phyloP scores from a whole-genome alignment of 768 basidiomycete species.

The Suillus alpinus region DNA sequence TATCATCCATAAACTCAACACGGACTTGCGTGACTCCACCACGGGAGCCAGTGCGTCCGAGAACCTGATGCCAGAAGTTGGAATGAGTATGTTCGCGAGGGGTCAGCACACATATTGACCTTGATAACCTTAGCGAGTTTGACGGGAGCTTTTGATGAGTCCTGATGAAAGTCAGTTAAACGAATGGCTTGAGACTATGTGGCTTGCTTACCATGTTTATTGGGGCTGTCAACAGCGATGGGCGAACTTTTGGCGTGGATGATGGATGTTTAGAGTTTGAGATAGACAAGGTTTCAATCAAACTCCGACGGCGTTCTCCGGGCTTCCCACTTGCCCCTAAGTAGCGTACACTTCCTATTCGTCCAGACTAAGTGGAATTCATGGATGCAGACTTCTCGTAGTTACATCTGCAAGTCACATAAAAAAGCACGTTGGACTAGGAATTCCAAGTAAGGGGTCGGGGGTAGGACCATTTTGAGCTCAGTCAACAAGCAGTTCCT shows the following conservation, averaged over 20 bases:
- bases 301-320: constrained; percentile 7
- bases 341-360: too few relatives aligned
- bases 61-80: constrained; percentile 56
- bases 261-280: constrained; percentile 3
- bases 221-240: constrained; percentile 3
- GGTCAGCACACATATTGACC: constrained; percentile 43
- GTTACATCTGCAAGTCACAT: too few relatives aligned
- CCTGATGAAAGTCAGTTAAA: constrained; percentile 37
- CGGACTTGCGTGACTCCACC: constrained; percentile 99
- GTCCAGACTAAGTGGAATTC: not conserved
- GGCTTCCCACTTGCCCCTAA: too few relatives aligned
- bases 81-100: not conserved
- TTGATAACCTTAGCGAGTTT: constrained; percentile 98
- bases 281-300: constrained; percentile 5
- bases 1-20: constrained; percentile 99
- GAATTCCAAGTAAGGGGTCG: not conserved
- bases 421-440: not conserved
- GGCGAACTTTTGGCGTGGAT: constrained; percentile 7
- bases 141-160: constrained; percentile 87
- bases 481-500: not conserved
- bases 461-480: not conserved
- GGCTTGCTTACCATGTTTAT: constrained; percentile 7
- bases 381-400: not conserved
- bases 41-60: constrained; percentile 97
- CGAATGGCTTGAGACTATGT: not conserved